Conservation (phyloP, 768 basidiomycete species). For the Boletus subcaerulescens region DNA sequence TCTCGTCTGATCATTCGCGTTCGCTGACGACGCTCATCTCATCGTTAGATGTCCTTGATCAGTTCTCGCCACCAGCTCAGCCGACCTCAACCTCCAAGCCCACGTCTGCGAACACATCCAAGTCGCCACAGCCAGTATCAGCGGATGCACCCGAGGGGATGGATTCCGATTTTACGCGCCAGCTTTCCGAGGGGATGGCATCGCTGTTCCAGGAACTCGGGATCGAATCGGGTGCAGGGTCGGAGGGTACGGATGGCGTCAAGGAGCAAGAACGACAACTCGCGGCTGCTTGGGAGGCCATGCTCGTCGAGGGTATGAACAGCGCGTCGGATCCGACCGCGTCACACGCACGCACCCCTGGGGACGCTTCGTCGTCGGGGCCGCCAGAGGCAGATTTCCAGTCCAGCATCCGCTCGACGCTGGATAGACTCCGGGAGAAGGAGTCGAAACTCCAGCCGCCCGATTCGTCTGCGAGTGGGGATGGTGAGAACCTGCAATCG, state of each 20-base stretch:
- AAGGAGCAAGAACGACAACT: conserved; percentile 37
- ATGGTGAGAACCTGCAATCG: conserved; percentile 44
- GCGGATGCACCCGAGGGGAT: conserved; percentile 9
- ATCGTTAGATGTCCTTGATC: conserved; percentile 46
- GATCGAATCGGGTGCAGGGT: conserved; percentile 10
- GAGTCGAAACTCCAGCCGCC: conserved; percentile 41
- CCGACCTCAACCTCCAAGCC: background rate
- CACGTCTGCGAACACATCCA: conserved; percentile 15
- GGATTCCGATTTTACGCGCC: conserved; percentile 35
- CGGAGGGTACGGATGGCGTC: conserved; percentile 7
- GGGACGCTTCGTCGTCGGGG: conserved; percentile 1
- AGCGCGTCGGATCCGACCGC: conserved; percentile 15
- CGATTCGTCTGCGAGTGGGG: conserved; percentile 1
- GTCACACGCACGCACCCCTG: background rate
- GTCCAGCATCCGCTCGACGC: conserved; percentile 63
- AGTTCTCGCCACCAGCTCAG: conserved; percentile 33
- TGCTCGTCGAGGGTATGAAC: conserved; percentile 64
- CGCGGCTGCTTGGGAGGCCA: conserved; percentile 67
- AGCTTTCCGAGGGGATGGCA: conserved; percentile 46
- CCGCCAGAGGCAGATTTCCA: conserved; percentile 52
- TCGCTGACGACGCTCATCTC: conserved; percentile 8
- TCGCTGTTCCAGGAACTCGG: conserved; percentile 32
- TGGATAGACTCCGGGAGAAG: conserved; percentile 70
- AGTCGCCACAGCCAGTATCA: conserved; percentile 13
- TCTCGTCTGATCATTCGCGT: background rate